Evolutionary conservation across 106 monocot species (phyloP).

Genomic region (Acorus calamus): DNA sequence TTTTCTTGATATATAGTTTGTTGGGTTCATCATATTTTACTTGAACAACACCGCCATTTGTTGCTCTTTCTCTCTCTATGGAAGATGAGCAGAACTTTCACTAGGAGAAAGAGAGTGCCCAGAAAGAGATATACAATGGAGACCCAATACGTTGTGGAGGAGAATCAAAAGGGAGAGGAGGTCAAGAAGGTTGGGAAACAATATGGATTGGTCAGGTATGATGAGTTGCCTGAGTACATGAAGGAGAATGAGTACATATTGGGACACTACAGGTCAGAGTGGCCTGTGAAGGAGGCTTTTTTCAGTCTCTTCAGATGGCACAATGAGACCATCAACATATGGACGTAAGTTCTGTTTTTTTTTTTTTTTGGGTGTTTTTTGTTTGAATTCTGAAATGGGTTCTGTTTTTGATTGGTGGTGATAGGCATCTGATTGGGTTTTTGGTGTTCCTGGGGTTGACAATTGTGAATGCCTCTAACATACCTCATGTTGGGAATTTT

Average conservation of each 20-base stretch:
- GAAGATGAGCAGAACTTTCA: no score
- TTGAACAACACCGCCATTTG: no score
- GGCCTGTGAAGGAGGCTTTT: conserved; percentile 51
- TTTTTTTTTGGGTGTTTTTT: conserved; percentile 2
- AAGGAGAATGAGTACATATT: conserved; percentile 92
- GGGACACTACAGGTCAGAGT: conserved; percentile 62
- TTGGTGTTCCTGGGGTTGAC: conserved; percentile 73
- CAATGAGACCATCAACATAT: conserved; percentile 89
- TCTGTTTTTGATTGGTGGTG: no score
- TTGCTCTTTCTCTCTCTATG: no score
- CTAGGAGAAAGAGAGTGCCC: no score
- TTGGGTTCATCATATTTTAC: no score
- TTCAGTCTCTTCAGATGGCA: conserved; percentile 94
- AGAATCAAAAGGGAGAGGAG: neutral
- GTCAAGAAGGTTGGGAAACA: neutral
- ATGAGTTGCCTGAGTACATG: conserved; percentile 93
- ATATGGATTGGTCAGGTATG: conserved; percentile 37
- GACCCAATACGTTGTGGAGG: neutral
- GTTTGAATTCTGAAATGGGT: neutral
- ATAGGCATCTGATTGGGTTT: conserved; percentile 78
- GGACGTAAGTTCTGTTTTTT: conserved; percentile 53
- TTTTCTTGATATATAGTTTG: no score
- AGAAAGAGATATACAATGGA: no score
- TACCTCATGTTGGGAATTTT: conserved; percentile 36
- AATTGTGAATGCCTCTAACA: conserved; percentile 33